A percentile compares a stretch with the other conserved stretches of the same genome.
phyloP scores from a whole-genome alignment of 2,329 filamentous ascomycete genomes.

The Apiospora marii region DNA sequence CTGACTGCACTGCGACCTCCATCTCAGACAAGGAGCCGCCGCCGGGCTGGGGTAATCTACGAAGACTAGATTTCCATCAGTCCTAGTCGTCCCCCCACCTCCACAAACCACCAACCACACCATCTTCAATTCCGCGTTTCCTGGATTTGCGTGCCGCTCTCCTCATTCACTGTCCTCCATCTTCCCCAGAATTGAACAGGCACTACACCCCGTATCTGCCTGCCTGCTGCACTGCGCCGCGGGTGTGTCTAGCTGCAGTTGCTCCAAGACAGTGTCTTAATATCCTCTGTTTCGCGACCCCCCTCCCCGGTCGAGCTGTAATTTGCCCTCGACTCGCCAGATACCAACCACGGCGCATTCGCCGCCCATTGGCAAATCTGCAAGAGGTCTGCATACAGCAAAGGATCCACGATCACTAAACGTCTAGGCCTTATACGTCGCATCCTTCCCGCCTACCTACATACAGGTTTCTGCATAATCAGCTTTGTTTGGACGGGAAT shows the following conservation, averaged over 20 bases:
- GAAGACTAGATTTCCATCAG: slow-evolving; percentile 5
- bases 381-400: slow-evolving; percentile 14
- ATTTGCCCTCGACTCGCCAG: slow-evolving; percentile 3
- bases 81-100: slow-evolving; percentile 18
- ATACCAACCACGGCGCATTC: slow-evolving; percentile 10
- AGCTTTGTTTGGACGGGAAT: slow-evolving; percentile 15
- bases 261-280: slow-evolving; percentile 28
- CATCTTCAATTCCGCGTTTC: slow-evolving; percentile 15
- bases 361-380: slow-evolving; percentile 3
- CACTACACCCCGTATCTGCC: slow-evolving; percentile 19
- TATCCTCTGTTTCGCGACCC: slow-evolving; percentile 18
- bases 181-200: slow-evolving; percentile 15
- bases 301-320: not conserved
- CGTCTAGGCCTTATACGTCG: slow-evolving; percentile 19
- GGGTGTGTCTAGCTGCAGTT: slow-evolving; percentile 25
- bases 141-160: slow-evolving; percentile 19
- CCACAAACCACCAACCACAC: slow-evolving; percentile 22
- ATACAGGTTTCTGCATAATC: slow-evolving; percentile 20
- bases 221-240: slow-evolving; percentile 5
- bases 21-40: slow-evolving; percentile 14
- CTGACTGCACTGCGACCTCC: not conserved
- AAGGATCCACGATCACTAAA: slow-evolving; percentile 15
- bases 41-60: slow-evolving; percentile 9
- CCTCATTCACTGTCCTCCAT: slow-evolving; percentile 20
- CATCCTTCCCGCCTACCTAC: slow-evolving; percentile 21